Percentiles rank a stretch among this genome's conserved stretches.
Conservation (phyloP, 768 basidiomycete genomes). For the Leucocoprinus birnbaumii region DNA sequence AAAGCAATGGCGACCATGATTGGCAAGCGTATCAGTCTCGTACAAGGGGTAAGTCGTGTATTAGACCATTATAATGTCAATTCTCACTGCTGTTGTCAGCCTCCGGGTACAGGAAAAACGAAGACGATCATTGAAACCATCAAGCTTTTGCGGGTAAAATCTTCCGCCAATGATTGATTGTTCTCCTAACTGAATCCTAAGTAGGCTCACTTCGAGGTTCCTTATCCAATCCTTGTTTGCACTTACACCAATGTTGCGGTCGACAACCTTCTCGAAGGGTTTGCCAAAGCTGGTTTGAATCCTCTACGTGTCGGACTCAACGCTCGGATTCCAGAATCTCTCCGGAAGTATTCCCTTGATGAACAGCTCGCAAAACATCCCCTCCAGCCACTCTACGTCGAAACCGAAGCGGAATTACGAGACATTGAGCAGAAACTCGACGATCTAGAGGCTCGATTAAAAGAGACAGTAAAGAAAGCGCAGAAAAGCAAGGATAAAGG, state of each 20-base stretch:
- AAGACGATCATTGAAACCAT: conserved; percentile 87
- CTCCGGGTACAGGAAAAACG: conserved; percentile 92
- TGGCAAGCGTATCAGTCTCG: conserved; percentile 69
- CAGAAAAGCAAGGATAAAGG: conserved; percentile 11
- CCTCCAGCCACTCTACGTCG: conserved; percentile 41
- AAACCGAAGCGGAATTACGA: conserved; percentile 26
- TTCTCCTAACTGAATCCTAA: neutral
- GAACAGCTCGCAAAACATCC: conserved; percentile 61
- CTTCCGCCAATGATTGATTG: neutral
- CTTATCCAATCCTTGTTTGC: conserved; percentile 85
- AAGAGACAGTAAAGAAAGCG: conserved; percentile 18
- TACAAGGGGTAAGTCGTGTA: conserved; percentile 72
- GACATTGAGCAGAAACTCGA: conserved; percentile 15
- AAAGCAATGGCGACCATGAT: conserved; percentile 87
- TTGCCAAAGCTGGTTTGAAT: conserved; percentile 57
- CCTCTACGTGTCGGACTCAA: conserved; percentile 75
- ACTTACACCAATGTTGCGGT: conserved; percentile 94
- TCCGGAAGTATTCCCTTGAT: conserved; percentile 60
- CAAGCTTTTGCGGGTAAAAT: conserved; percentile 72
- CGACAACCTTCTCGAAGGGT: conserved; percentile 83
- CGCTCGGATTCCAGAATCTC: conserved; percentile 54
- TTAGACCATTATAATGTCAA: neutral
- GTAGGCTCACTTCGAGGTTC: conserved; percentile 75
- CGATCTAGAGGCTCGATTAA: conserved; percentile 16
- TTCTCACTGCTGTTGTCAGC: conserved; percentile 38